Conservation (phyloP, 202 grass and related monocot genomes). For the Zoysia matrella region DNA sequence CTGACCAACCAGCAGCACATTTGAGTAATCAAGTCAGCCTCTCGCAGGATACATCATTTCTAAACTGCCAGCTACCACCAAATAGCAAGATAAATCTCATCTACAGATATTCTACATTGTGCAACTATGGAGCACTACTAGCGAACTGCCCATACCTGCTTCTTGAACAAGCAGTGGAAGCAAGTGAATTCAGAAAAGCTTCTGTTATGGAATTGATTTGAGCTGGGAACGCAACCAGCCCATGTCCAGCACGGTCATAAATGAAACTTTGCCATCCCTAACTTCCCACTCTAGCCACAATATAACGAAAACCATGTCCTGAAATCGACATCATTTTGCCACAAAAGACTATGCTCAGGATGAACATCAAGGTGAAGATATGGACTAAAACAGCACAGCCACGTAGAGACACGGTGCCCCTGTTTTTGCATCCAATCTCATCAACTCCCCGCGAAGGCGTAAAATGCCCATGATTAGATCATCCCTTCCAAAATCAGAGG, state of each 20-base stretch:
- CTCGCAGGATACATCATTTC: not conserved
- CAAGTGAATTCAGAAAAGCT: not conserved
- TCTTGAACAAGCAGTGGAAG: conserved; percentile 6
- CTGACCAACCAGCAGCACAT: not conserved
- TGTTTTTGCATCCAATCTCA: not conserved
- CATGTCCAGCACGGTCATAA: not conserved
- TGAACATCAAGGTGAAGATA: not conserved
- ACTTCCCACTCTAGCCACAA: not conserved
- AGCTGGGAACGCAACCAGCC: not conserved
- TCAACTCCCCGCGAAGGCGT: not conserved
- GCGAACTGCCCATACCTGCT: not conserved
- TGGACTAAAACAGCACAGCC: not conserved
- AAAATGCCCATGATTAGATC: not conserved
- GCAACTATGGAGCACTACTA: not conserved
- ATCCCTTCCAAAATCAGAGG: not conserved
- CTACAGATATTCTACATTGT: not conserved
- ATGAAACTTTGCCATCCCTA: not conserved
- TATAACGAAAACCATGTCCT: not conserved
- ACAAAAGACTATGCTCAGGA: not conserved
- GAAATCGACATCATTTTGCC: not conserved
- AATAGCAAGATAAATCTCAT: not conserved
- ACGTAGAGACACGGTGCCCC: not conserved
- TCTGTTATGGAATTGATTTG: not conserved
- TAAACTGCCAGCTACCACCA: not conserved
- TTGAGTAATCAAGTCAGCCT: not conserved